Base-by-base conservation (phyloP, 2,329 filamentous ascomycete species). In the Fusarium burgessii region DNA sequence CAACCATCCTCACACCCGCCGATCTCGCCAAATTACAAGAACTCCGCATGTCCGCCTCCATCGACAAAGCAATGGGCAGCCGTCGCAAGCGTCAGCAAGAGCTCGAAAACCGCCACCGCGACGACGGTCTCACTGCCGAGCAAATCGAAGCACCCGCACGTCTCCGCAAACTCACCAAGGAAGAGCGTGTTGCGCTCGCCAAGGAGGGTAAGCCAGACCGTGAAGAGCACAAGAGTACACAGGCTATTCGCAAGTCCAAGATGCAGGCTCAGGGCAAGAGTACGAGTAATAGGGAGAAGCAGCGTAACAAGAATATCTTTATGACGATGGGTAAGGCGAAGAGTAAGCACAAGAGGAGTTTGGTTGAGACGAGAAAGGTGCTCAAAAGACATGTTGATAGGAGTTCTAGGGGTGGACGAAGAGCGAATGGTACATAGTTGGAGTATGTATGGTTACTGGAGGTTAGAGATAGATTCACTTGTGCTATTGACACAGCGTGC, bases 321-420 rank as follows among this genome's bases (percentile, higher is more conserved):
- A 99, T 99, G 96, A 98, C 95, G 41, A 83, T 99, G 66, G 93
- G 95, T 64, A 98, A 99, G 86, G 96, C 96, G 14, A 97, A 96
- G 87, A 89, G 88, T 74, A 99, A 98, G 87, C 92, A 96, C 78
- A 98, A 98, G 91, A 89, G 95, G 78, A 97, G 94, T 88, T 84
- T 99, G 81, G 89, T 93, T 15, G 92, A 98, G 82, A 94, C 94
- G 71, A 89, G 89, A 78, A 94, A 92, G 83, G 89, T 94, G 38
- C 82, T 98, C 72, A 91, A 89, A 79, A 92, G 90, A 5, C 95
- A 98, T 81, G 87, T 95, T 32, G 91, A 95, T 62, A 88, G 95
- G 79, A 90, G 90, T 79, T 97, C 97, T 84, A 90, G 90, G 67
- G 95, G 95, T 57, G 95, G 95, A 10, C 90, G 91, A 80, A 89